These are phyloP conservation scores for Colletotrichum noveboracense DNA, from an alignment of 2,329 filamentous ascomycete genomes.

Conservation along the genomic window DNA sequence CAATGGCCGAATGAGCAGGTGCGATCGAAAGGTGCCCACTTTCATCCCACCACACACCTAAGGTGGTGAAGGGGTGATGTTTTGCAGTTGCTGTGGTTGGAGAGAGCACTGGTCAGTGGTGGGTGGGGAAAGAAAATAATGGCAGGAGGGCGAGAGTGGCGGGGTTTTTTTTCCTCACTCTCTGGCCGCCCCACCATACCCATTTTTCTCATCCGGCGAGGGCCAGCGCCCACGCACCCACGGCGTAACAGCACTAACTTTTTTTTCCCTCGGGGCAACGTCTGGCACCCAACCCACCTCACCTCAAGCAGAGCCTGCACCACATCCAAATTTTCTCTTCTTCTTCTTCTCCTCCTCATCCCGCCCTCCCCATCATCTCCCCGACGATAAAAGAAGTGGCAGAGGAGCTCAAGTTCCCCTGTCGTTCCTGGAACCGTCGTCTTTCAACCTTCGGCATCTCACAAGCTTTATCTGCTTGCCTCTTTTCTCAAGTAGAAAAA, in stretches of 20 bases:
- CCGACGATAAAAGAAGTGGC: conserved; percentile 44
- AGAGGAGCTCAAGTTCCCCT: conserved; percentile 40
- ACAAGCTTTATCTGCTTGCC: conserved; percentile 17
- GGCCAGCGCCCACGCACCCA: not conserved
- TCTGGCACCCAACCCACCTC: not conserved
- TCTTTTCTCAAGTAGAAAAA: conserved; percentile 19
- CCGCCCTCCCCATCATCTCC: conserved; percentile 24
- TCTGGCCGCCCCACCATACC: conserved; percentile 25
- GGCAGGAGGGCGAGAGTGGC: not conserved
- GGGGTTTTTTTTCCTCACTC: conserved; percentile 27
- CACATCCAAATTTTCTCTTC: conserved; percentile 19
- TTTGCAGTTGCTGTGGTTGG: not conserved
- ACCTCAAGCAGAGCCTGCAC: not conserved
- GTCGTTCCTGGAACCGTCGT: conserved; percentile 40
- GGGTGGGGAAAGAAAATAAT: not conserved
- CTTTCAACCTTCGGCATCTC: conserved; percentile 29
- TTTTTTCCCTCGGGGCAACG: conserved; percentile 13
- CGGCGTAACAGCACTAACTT: conserved; percentile 21
- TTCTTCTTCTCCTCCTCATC: conserved; percentile 8
- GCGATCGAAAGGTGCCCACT: not conserved
- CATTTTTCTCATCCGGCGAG: conserved; percentile 20
- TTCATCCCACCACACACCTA: not conserved
- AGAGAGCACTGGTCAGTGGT: not conserved
- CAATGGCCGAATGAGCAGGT: not conserved
- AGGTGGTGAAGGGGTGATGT: not conserved